phyloP scores from a whole-genome alignment of 2,329 filamentous ascomycete species.

The Exserohilum turcica region DNA sequence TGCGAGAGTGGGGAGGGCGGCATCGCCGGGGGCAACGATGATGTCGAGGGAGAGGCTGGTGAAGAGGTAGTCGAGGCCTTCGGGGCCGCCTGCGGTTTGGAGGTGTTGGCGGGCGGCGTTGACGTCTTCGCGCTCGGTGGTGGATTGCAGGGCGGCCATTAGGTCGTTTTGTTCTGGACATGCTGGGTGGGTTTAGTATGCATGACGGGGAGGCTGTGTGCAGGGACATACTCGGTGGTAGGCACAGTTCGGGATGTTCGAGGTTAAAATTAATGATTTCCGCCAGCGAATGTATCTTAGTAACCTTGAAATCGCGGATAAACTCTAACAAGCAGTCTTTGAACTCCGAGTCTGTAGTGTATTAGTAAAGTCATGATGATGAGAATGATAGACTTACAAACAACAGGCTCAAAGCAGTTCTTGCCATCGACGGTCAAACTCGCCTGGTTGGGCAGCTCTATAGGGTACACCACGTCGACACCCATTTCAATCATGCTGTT shows the following conservation, averaged over 20 bases:
- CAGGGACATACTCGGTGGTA: constrained; percentile 35
- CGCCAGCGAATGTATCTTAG: constrained; percentile 45
- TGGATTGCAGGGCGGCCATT: constrained; percentile 38
- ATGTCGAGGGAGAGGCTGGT: constrained; percentile 38
- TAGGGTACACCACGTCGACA: constrained; percentile 43
- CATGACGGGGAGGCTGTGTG: background rate
- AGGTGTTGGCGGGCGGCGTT: constrained; percentile 36
- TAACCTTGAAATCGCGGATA: constrained; percentile 41
- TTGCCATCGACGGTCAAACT: constrained; percentile 38
- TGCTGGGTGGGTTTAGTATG: constrained; percentile 16
- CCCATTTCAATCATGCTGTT: constrained; percentile 45
- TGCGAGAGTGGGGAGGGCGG: constrained; percentile 42
- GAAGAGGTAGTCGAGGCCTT: constrained; percentile 43
- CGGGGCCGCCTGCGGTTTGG: constrained; percentile 34
- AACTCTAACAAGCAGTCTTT: constrained; percentile 42
- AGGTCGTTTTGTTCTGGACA: constrained; percentile 46
- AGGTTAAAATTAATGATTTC: constrained; percentile 48
- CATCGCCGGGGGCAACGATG: constrained; percentile 43
- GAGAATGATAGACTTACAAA: constrained; percentile 32
- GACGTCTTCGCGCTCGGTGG: constrained; percentile 30
- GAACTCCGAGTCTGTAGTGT: constrained; percentile 41
- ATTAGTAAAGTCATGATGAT: constrained; percentile 4
- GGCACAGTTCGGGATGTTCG: constrained; percentile 43
- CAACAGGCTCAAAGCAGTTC: constrained; percentile 46
- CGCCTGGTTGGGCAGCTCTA: constrained; percentile 39